These are phyloP conservation scores for Hypoxylon sp. DNA, from an alignment of 2,329 filamentous ascomycete genomes.

Conservation along the genomic window DNA sequence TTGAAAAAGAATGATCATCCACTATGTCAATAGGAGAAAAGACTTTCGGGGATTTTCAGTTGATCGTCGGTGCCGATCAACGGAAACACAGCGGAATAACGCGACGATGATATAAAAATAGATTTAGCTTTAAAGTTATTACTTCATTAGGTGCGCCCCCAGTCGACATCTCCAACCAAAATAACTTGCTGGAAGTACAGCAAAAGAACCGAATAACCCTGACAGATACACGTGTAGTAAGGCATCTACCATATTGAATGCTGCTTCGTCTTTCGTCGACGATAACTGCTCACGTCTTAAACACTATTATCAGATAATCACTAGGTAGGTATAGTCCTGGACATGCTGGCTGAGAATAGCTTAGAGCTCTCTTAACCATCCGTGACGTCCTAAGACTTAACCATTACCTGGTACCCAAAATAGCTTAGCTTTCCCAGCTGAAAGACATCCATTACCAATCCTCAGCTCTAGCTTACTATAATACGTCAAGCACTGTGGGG, in stretches of 20 bases:
- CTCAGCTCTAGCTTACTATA: slow-evolving; percentile 11
- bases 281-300: not conserved
- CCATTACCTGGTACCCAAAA: too few species aligned
- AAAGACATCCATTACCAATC: too few species aligned
- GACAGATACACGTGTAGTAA: too few species aligned
- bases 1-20: not conserved
- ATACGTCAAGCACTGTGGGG: not conserved
- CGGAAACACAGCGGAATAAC: not conserved
- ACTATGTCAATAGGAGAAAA: not conserved
- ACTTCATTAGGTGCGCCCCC: not conserved
- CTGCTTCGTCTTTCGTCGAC: not conserved
- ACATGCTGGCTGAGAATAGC: not conserved
- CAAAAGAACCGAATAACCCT: not conserved
- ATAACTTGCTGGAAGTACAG: not conserved
- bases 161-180: not conserved
- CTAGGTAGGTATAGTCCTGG: not conserved
- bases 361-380: not conserved
- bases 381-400: too few species aligned
- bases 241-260: not conserved
- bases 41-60: not conserved
- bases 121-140: not conserved
- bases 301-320: not conserved
- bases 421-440: slow-evolving; percentile 5
- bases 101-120: not conserved
- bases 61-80: slow-evolving; percentile 3